These are phyloP conservation scores for Pseudocercospora vitis DNA, from an alignment of 2,329 filamentous ascomycete genomes.

Conservation along the genomic window DNA sequence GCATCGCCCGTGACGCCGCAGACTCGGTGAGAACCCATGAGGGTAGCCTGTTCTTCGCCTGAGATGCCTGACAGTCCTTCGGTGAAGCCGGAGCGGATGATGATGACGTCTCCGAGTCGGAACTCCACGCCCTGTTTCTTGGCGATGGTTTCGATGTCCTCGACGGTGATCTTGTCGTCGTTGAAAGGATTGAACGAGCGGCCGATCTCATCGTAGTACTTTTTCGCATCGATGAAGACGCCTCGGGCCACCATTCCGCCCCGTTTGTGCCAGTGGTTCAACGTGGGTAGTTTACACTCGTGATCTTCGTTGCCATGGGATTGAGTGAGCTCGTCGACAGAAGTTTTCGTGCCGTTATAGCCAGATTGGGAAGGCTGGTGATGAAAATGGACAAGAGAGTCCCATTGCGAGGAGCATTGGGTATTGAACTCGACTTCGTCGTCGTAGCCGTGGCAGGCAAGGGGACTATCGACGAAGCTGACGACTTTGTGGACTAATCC, in stretches of 20 bases:
- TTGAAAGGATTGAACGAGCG: conserved; percentile 59
- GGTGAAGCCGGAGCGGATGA: conserved; percentile 56
- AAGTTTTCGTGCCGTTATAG: conserved; percentile 53
- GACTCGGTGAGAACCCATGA: conserved; percentile 42
- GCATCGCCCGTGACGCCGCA: conserved; percentile 50
- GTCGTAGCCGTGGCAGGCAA: conserved; percentile 42
- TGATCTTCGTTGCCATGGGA: conserved; percentile 31
- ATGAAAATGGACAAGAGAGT: conserved; percentile 46
- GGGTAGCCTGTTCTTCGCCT: conserved; percentile 41
- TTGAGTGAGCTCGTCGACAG: conserved; percentile 31
- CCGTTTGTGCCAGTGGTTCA: conserved; percentile 51
- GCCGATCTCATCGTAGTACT: conserved; percentile 58
- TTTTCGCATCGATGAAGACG: conserved; percentile 58
- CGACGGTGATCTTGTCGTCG: conserved; percentile 45
- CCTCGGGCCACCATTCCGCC: conserved; percentile 58
- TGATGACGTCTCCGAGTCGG: conserved; percentile 56
- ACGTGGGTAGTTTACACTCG: conserved; percentile 33
- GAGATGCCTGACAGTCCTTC: conserved; percentile 45
- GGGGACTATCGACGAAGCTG: conserved; percentile 39
- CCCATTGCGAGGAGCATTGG: conserved; percentile 49
- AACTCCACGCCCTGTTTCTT: conserved; percentile 47
- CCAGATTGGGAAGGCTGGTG: conserved; percentile 44
- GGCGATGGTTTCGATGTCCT: conserved; percentile 47
- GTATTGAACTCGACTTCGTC: conserved; percentile 52
- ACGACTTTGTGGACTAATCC: conserved; percentile 40